Percentiles rank a stretch among this genome's conserved stretches.
phyloP scores from a whole-genome alignment of 1,284 basidiomycete genomes.

The Cryptococcus neoformans region DNA sequence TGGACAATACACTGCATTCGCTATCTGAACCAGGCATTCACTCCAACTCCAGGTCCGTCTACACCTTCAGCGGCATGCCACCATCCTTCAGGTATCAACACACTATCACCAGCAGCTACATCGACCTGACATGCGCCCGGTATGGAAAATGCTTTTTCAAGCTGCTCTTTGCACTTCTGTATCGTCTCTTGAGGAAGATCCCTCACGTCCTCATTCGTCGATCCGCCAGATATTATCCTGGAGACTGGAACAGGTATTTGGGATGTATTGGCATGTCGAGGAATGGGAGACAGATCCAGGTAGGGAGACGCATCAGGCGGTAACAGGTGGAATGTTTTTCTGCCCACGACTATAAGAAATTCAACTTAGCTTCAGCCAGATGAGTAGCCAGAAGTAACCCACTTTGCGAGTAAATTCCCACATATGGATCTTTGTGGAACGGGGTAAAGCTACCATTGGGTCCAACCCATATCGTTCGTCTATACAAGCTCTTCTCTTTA shows the following conservation, averaged over 20 bases:
- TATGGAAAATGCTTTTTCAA: slow-evolving; percentile 21
- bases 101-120: slow-evolving; percentile 31
- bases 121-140: slow-evolving; percentile 30
- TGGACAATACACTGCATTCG: no score
- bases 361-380: neutral
- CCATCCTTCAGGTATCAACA: slow-evolving; percentile 45
- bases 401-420: slow-evolving; percentile 44
- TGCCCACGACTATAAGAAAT: slow-evolving; percentile 26
- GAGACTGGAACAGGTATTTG: slow-evolving; percentile 33
- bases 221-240: slow-evolving; percentile 7
- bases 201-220: slow-evolving; percentile 1
- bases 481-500: slow-evolving; percentile 25
- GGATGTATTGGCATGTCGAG: slow-evolving; percentile 33
- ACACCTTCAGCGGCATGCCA: slow-evolving; percentile 41
- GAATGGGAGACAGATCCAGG: slow-evolving; percentile 22
- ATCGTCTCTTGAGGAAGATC: slow-evolving; percentile 17
- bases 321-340: slow-evolving; percentile 37
- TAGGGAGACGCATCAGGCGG: slow-evolving; percentile 25
- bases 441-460: slow-evolving; percentile 39
- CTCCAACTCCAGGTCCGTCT: slow-evolving; percentile 31
- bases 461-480: slow-evolving; percentile 44
- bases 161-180: slow-evolving; percentile 5
- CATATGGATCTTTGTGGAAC: slow-evolving; percentile 44
- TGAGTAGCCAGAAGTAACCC: slow-evolving; percentile 1
- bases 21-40: slow-evolving; percentile 44